Evolutionary conservation across 805 yeast genomes (phyloP), one percentile per base, ranked within the genome.

Genomic region (Cyberlindnera suaveolens): DNA sequence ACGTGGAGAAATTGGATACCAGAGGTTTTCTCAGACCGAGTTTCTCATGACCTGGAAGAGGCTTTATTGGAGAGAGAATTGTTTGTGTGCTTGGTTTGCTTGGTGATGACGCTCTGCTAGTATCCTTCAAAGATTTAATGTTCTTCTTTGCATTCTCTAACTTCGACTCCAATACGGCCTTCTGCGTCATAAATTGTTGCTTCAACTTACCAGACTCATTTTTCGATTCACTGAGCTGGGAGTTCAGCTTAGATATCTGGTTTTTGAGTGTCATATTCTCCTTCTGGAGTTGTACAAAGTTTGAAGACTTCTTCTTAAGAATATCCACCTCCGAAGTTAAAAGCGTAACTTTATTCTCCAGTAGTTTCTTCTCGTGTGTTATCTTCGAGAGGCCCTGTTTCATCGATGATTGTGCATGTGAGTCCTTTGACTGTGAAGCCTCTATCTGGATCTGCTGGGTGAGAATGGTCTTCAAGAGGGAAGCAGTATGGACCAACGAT

Each of bases 231-330:
- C 58, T 61, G 5, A 66, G 29, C 33, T 66, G 67, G 4, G 58
- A 39, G n/a, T 60, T 64, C 26, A 68, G 39, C 42, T 57, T 63
- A 14, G 60, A 46, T 6, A 67, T 40, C 45, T 66, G 70, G 14
- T 54, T 59, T 47, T 66, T 69, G 20, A 67, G 49, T 4, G 53
- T 34, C n/a, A 60, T 40, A 39, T 61, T 62, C 41, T 66, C 70
- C 39, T 59, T 59, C 18, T 52, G 54, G 9, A 54, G 34, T 1
- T 42, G 29, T 15, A 36, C 23, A 20, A 50, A 50, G 9, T 41
- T 41, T 11, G 50, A 16, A 1, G 49, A 30, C 39, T 52, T 54
- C 46, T 56, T 56, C 50, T 54, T 58, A 53, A 58, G 33, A 39
- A 49, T 47, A 23, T 53, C 53, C 41, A 59, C 46, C 15, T 60